Percentiles rank a stretch among this genome's conserved stretches.
Evolutionary conservation across 2,329 filamentous ascomycete species (phyloP).

Genomic region (Neofusicoccum sp.): DNA sequence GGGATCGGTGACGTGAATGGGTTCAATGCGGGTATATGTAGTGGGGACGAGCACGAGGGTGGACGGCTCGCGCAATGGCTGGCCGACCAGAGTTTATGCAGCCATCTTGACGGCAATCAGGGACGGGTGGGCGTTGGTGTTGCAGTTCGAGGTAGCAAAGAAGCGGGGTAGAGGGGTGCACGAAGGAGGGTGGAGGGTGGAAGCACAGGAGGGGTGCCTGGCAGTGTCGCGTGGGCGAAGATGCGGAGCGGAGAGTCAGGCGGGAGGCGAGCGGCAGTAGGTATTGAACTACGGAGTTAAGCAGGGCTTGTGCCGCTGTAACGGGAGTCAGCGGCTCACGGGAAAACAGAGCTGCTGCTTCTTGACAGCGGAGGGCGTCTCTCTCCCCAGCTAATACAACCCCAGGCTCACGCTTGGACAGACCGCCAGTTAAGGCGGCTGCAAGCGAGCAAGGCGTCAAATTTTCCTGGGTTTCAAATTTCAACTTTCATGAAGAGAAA

Average conservation of each 20-base stretch:
- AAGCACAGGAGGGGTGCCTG: neutral
- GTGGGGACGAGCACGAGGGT: slow-evolving; percentile 28
- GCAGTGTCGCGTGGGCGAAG: neutral
- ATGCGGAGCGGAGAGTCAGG: slow-evolving; percentile 3
- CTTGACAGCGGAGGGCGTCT: slow-evolving; percentile 34
- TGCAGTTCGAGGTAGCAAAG: slow-evolving; percentile 34
- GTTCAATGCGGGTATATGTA: slow-evolving; percentile 1
- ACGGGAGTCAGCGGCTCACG: slow-evolving; percentile 33
- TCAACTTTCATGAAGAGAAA: slow-evolving; percentile 55
- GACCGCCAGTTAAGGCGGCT: slow-evolving; percentile 19
- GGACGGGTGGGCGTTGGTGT: slow-evolving; percentile 30
- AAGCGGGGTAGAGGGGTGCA: neutral
- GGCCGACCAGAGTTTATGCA: slow-evolving; percentile 34
- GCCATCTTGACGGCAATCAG: slow-evolving; percentile 36
- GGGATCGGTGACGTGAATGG: slow-evolving; percentile 20
- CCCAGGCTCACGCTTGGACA: slow-evolving; percentile 31
- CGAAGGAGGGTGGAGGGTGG: neutral
- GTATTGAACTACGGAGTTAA: neutral
- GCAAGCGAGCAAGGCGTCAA: slow-evolving; percentile 24
- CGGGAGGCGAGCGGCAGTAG: neutral
- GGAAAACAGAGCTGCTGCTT: slow-evolving; percentile 30
- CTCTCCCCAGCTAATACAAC: slow-evolving; percentile 59
- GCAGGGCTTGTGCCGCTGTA: slow-evolving; percentile 23
- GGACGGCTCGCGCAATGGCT: slow-evolving; percentile 28
- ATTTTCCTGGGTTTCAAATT: slow-evolving; percentile 43